A percentile compares a stretch with the other conserved stretches of the same genome.
Conservation (phyloP, 2,329 filamentous ascomycete genomes). For the Periconia digitata region DNA sequence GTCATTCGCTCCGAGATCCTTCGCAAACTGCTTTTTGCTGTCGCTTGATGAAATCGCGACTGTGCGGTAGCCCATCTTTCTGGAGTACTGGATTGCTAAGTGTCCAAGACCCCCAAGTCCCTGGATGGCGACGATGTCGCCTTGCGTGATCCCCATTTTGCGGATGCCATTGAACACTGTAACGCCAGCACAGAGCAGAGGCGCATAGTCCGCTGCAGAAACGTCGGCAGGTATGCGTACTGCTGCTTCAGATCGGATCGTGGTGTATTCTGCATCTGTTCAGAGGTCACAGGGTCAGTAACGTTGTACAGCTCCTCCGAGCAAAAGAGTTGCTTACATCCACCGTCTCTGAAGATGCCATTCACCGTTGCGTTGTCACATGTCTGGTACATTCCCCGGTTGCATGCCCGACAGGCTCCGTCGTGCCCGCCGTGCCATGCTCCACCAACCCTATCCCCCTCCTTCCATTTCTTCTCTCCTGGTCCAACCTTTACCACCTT, state of each 20-base stretch:
- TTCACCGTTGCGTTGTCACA: slow-evolving; percentile 66
- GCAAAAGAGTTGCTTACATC: slow-evolving; percentile 50
- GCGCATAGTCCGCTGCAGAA: slow-evolving; percentile 50
- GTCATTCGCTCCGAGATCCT: slow-evolving; percentile 58
- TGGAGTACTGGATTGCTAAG: slow-evolving; percentile 56
- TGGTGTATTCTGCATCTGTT: slow-evolving; percentile 60
- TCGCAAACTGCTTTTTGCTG: slow-evolving; percentile 57
- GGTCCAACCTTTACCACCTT: slow-evolving; percentile 64
- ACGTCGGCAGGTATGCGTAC: slow-evolving; percentile 54
- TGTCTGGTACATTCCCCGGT: slow-evolving; percentile 66
- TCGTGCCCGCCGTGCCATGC: slow-evolving; percentile 71
- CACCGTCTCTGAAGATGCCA: slow-evolving; percentile 67
- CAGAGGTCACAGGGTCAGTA: neutral
- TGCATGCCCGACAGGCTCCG: slow-evolving; percentile 63
- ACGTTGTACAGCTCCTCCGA: neutral
- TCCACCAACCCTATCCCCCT: slow-evolving; percentile 68
- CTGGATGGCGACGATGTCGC: slow-evolving; percentile 54
- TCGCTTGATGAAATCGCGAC: slow-evolving; percentile 54
- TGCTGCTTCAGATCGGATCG: slow-evolving; percentile 62
- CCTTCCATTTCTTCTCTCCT: slow-evolving; percentile 59
- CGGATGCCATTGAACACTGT: slow-evolving; percentile 57
- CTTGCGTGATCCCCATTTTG: slow-evolving; percentile 49
- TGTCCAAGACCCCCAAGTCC: slow-evolving; percentile 58
- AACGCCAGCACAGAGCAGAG: slow-evolving; percentile 52
- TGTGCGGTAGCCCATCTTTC: slow-evolving; percentile 55